Evolutionary conservation across 208 protist genomes (phyloP).

Genomic region (Angomonas deanei): DNA sequence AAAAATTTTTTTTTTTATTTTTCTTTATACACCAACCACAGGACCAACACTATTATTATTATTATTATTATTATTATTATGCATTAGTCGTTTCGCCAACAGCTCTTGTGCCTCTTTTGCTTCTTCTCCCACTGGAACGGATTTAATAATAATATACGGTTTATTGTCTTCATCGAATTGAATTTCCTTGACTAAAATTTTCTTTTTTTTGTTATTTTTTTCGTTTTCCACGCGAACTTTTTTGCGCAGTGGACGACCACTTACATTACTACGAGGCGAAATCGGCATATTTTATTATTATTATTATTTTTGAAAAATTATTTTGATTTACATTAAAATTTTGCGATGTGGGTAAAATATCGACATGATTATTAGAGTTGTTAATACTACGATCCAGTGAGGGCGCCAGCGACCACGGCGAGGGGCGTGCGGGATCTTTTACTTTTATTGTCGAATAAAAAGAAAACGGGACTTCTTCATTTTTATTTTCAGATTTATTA

Average conservation of each 20-base stretch:
- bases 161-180: slow-evolving; percentile 58
- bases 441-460: slow-evolving; percentile 52
- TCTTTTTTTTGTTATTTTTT: not conserved
- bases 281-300: not conserved
- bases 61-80: not conserved
- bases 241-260: not conserved
- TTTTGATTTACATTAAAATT: not conserved
- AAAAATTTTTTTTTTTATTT: not conserved
- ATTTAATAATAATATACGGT: slow-evolving; percentile 67
- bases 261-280: not conserved
- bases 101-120: slow-evolving; percentile 38
- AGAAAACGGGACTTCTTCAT: slow-evolving; percentile 22
- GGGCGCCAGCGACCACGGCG: slow-evolving; percentile 68
- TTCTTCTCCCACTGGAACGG: slow-evolving; percentile 37
- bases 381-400: slow-evolving; percentile 4
- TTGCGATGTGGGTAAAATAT: too few relatives aligned
- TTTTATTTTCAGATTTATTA: not conserved
- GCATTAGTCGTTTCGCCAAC: slow-evolving; percentile 3
- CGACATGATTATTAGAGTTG: too few relatives aligned
- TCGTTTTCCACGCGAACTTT: not conserved
- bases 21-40: too few relatives aligned
- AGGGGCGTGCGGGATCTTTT: slow-evolving; percentile 51
- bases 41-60: too few relatives aligned
- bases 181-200: slow-evolving; percentile 58
- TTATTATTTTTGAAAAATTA: not conserved